These are phyloP conservation scores for Ascosphaera apis DNA, from an alignment of 2,329 filamentous ascomycete genomes.

Conservation along the genomic window DNA sequence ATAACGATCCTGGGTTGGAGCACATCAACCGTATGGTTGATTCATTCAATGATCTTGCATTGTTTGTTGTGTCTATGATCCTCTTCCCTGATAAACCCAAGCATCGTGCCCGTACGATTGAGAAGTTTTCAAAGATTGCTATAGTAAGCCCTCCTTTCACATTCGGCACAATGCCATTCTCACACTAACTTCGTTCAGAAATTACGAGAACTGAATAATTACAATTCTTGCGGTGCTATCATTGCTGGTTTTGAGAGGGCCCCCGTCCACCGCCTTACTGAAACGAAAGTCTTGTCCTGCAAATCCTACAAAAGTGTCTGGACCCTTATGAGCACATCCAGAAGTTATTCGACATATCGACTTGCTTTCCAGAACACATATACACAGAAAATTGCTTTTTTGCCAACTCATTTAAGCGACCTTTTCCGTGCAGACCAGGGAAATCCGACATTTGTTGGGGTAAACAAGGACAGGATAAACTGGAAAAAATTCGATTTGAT, in stretches of 20 bases:
- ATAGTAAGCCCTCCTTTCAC: conserved; percentile 14
- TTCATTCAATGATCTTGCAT: conserved; percentile 71
- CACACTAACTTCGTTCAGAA: conserved; percentile 25
- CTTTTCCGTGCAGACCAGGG: conserved; percentile 82
- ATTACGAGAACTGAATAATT: conserved; percentile 81
- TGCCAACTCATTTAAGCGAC: conserved; percentile 73
- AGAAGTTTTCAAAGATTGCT: conserved; percentile 89
- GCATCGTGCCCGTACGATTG: conserved; percentile 70
- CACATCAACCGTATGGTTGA: conserved; percentile 89
- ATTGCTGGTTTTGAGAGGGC: conserved; percentile 80
- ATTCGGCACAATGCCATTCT: neutral
- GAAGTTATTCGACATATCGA: conserved; percentile 87
- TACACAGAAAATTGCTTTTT: conserved; percentile 72
- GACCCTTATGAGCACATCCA: conserved; percentile 79
- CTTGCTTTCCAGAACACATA: conserved; percentile 93
- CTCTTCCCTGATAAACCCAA: conserved; percentile 88
- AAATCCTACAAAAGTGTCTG: conserved; percentile 76
- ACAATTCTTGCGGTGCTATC: conserved; percentile 85
- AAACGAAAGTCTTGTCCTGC: conserved; percentile 54
- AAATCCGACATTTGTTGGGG: conserved; percentile 67
- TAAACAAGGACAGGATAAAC: conserved; percentile 55
- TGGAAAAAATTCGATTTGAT: conserved; percentile 98
- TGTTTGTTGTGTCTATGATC: conserved; percentile 64
- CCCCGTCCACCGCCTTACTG: conserved; percentile 58
- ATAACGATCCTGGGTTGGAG: conserved; percentile 51